Conservation (phyloP, 805 yeast species). For the Ogataea kodamae region DNA sequence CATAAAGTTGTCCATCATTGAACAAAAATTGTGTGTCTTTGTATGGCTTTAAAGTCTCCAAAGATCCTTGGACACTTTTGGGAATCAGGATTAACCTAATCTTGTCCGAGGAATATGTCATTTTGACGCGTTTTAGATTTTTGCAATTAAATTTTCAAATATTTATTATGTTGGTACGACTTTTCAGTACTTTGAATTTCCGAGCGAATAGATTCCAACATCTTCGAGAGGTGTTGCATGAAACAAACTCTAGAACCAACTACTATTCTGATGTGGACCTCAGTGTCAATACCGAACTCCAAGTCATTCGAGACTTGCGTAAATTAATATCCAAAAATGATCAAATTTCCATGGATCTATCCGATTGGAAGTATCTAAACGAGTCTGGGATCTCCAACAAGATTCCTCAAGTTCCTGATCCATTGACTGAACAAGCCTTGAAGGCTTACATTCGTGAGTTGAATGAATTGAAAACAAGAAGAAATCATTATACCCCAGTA, state of each 20-base stretch:
- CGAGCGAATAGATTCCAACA: constrained; percentile 2
- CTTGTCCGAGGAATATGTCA: constrained; percentile 5
- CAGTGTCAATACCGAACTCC: constrained; percentile 13
- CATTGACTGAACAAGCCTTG: constrained; percentile 8
- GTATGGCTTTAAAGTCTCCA: constrained; percentile 2
- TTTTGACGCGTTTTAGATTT: constrained; percentile 9
- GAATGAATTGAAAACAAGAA: constrained; percentile 13
- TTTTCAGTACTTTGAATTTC: constrained; percentile 1
- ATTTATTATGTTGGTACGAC: constrained; percentile 1
- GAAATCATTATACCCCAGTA: constrained; percentile 6
- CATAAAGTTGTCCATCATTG: constrained; percentile 32
- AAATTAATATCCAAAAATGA: constrained; percentile 3
- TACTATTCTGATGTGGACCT: constrained; percentile 10
- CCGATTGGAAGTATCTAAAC: constrained; percentile 5
- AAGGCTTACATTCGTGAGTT: constrained; percentile 10
- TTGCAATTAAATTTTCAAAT: background rate
- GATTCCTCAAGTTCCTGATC: constrained; percentile 12
- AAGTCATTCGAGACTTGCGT: constrained; percentile 13
- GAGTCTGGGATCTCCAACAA: constrained; percentile 7
- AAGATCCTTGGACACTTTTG: background rate
- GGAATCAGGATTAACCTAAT: constrained; percentile 20
- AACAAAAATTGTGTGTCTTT: constrained; percentile 17
- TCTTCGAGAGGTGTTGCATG: background rate
- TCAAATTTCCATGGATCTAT: constrained; percentile 3
- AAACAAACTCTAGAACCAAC: constrained; percentile 1